Evolutionary conservation across 352 stramenopile species (phyloP).

Genomic region (Pythium volutum): DNA sequence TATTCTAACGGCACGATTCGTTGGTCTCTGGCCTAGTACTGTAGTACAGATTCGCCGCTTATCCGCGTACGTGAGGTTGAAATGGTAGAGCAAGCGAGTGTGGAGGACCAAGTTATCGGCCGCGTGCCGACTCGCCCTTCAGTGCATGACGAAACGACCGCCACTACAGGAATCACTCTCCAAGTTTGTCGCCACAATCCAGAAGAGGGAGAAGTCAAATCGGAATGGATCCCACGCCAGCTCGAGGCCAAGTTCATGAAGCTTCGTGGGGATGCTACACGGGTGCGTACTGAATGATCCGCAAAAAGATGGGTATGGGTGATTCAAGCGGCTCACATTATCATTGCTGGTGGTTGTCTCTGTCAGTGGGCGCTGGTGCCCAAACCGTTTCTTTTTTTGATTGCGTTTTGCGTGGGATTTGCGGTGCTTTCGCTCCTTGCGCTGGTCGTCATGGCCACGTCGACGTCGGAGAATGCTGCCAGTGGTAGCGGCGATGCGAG

Average conservation of each 20-base stretch:
- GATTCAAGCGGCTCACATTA: not conserved
- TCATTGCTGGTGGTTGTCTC: not conserved
- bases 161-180: not conserved
- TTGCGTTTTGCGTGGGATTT: constrained; percentile 30
- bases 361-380: constrained; percentile 29
- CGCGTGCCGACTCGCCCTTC: not conserved
- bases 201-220: not conserved
- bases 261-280: not conserved
- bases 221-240: constrained; percentile 3
- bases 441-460: constrained; percentile 19
- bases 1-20: not conserved
- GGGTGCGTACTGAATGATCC: constrained; percentile 1
- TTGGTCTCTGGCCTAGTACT: not conserved
- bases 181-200: not conserved
- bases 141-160: not conserved
- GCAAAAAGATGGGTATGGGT: not conserved
- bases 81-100: not conserved
- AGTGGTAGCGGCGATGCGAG: too few relatives aligned
- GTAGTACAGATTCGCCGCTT: not conserved
- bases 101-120: too few relatives aligned
- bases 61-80: not conserved
- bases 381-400: constrained; percentile 25
- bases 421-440: constrained; percentile 26
- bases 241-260: constrained; percentile 14
- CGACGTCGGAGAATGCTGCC: not conserved